Evolutionary conservation across 768 basidiomycete genomes (phyloP), one percentile per base, ranked within the genome.

Genomic region (Mycena rosella): DNA sequence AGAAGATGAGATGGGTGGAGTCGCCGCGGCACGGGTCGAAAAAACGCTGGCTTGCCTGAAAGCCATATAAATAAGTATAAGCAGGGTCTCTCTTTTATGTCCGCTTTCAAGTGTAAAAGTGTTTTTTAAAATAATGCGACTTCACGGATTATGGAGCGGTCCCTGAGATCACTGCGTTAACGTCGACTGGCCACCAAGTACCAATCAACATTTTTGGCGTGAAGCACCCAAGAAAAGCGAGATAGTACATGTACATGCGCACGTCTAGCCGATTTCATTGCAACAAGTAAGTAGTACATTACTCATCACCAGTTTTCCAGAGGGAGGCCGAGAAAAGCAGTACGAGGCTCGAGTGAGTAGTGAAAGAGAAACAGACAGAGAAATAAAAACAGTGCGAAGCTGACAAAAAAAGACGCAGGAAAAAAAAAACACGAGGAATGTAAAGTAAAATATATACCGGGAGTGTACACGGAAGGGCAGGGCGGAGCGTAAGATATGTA

Each of bases 221-320:
- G n/a, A n/a, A n/a, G n/a, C n/a, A n/a, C n/a, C n/a, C n/a, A n/a
- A n/a, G n/a, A n/a, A n/a, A n/a, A n/a, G n/a, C n/a, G n/a, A n/a
- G n/a, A 34, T 34, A 6, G 32, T 34, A 34, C 32, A 34, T 51
- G n/a, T 51, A 40, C 42, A n/a, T 56, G 40, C 29, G 34, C 29
- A 24, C 29, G 22, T 58, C 64, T 65, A 65, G 36, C 63, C 66
- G 29, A 67, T 67, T 70, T 44, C 66, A 66, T 63, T 61, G 45
- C 67, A 69, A 66, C 69, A 67, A 70, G 69, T 64, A 73, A 73
- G 63, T 74, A 68, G 68, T 76, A 76, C 76, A 76, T 75, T 76
- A 75, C 73, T 73, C 74, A 56, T 75, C 72, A 65, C 68, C 58
- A 64, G 52, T 60, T 68, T 63, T 63, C 69, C 68, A 65, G 60